phyloP scores from a whole-genome alignment of 805 yeast genomes.

The Candida boleticola region DNA sequence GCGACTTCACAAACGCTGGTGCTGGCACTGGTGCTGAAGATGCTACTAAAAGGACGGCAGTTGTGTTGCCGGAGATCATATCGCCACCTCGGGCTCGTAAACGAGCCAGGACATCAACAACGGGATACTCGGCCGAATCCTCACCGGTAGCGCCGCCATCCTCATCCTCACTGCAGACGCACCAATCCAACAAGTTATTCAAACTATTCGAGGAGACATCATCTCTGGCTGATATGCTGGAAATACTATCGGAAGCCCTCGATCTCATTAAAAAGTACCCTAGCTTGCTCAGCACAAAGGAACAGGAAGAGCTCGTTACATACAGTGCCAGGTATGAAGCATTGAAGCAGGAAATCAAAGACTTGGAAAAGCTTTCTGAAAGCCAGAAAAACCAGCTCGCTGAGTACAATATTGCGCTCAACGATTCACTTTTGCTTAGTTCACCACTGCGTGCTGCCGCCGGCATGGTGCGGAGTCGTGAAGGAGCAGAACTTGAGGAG shows the following conservation, averaged over 20 bases:
- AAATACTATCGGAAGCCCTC: conserved; percentile 42
- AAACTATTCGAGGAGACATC: conserved; percentile 4
- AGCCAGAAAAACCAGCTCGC: conserved; percentile 43
- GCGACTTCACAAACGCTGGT: conserved; percentile 20
- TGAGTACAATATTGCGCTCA: conserved; percentile 28
- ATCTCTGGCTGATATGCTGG: conserved; percentile 31
- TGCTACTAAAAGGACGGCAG: conserved; percentile 23
- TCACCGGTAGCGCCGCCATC: background rate
- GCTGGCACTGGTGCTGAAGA: conserved; percentile 19
- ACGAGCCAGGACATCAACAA: background rate
- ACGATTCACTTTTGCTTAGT: conserved; percentile 23
- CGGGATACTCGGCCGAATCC: too few species aligned
- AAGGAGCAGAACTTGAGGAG: conserved; percentile 42
- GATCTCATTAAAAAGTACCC: conserved; percentile 29
- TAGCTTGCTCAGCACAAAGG: conserved; percentile 20
- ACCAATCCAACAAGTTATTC: conserved; percentile 1
- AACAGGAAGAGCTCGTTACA: conserved; percentile 17
- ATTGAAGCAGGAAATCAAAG: conserved; percentile 37
- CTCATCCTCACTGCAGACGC: background rate
- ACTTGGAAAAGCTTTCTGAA: conserved; percentile 42
- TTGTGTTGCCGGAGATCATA: conserved; percentile 22
- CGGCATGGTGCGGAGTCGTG: conserved; percentile 19
- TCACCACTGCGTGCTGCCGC: conserved; percentile 13
- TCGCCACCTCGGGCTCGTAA: background rate
- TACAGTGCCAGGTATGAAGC: conserved; percentile 36